A percentile compares a stretch with the other conserved stretches of the same genome.
phyloP scores from a whole-genome alignment of 106 monocot genomes.

The Dioscorea dumetorum region DNA sequence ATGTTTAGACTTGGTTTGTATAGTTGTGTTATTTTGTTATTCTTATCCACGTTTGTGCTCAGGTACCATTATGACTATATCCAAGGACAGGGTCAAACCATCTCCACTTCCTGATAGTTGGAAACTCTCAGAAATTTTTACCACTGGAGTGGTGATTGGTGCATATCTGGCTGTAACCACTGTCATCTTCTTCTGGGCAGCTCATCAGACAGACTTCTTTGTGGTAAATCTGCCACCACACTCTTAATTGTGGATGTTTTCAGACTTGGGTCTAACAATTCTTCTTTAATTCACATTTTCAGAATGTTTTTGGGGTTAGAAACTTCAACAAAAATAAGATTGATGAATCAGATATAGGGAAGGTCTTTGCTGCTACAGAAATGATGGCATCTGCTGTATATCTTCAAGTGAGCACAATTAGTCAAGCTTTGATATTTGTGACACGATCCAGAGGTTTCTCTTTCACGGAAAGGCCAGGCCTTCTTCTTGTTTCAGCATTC shows the following conservation, averaged over 20 bases:
- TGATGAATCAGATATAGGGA: conserved; percentile 5
- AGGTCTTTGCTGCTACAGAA: conserved; percentile 9
- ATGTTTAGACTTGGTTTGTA: not conserved
- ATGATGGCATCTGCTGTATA: conserved; percentile 47
- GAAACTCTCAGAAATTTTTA: conserved; percentile 54
- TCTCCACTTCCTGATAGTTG: conserved; percentile 54
- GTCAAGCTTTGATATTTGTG: conserved; percentile 56
- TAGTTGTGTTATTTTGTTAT: conserved; percentile 3
- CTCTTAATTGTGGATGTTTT: not conserved
- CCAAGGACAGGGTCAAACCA: conserved; percentile 52
- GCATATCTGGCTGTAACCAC: conserved; percentile 41
- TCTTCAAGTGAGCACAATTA: conserved; percentile 61
- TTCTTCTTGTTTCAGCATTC: conserved; percentile 45
- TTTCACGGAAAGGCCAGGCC: conserved; percentile 41
- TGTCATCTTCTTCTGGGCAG: conserved; percentile 34
- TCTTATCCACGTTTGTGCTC: not conserved
- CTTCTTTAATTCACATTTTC: conserved; percentile 4
- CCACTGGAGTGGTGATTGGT: conserved; percentile 43
- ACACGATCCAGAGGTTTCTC: conserved; percentile 50
- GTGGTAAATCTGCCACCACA: conserved; percentile 16
- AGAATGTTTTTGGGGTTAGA: conserved; percentile 23
- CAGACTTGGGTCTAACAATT: too few relatives aligned
- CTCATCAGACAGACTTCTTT: conserved; percentile 38
- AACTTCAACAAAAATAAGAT: conserved; percentile 27
- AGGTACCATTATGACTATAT: conserved; percentile 63